A percentile compares a stretch with the other conserved stretches of the same genome.
Conservation (phyloP, 2,329 filamentous ascomycete genomes). For the Aquanectria penicillioides region DNA sequence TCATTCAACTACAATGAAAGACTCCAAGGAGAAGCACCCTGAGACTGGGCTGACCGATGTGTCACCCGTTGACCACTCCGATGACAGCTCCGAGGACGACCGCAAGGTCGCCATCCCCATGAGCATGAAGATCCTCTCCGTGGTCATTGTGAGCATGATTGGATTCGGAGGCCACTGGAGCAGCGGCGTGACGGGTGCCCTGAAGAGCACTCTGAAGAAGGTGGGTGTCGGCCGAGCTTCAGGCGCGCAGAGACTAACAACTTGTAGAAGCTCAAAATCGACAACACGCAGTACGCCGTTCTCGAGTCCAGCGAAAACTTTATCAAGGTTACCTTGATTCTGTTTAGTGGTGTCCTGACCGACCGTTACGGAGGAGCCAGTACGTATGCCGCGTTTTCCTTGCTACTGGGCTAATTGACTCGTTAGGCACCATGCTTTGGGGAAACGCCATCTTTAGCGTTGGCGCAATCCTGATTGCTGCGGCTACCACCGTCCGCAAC, state of each 20-base stretch:
- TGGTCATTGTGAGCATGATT: constrained; percentile 62
- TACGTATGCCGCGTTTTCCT: constrained; percentile 32
- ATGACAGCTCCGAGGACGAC: constrained; percentile 26
- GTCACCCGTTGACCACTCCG: constrained; percentile 24
- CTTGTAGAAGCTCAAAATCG: constrained; percentile 61
- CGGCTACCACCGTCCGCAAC: constrained; percentile 63
- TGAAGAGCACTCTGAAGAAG: constrained; percentile 71
- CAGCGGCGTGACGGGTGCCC: constrained; percentile 67
- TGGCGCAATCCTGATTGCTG: constrained; percentile 68
- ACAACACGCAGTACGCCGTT: constrained; percentile 68
- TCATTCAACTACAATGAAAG: constrained; percentile 12
- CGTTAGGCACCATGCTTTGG: constrained; percentile 62
- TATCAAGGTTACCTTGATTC: constrained; percentile 66
- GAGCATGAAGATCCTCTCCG: constrained; percentile 49
- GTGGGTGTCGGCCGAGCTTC: constrained; percentile 9
- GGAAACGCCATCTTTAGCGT: constrained; percentile 69
- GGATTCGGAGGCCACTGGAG: constrained; percentile 71
- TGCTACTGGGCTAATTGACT: fast-evolving
- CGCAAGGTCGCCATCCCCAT: constrained; percentile 39
- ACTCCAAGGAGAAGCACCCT: constrained; percentile 9
- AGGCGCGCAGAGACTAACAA: neutral
- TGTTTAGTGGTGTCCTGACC: constrained; percentile 64
- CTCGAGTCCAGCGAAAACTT: constrained; percentile 71
- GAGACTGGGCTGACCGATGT: constrained; percentile 13
- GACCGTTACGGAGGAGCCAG: constrained; percentile 68